Conservation (phyloP, 164 flowering plant species). For the Chimonanthus praecox region DNA sequence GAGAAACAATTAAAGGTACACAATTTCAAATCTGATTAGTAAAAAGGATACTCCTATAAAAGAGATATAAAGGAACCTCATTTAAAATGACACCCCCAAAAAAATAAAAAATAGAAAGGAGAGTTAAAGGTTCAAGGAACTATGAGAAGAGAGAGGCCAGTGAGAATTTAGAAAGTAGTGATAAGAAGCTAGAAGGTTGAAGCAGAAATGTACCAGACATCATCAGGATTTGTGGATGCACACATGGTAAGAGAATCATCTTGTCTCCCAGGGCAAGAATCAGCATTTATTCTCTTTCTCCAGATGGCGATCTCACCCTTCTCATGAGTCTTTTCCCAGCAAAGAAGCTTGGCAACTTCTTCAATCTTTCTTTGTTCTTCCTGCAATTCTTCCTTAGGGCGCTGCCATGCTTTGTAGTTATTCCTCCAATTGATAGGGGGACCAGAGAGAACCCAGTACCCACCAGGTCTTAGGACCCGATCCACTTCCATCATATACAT, state of each 20-base stretch:
- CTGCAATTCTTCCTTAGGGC: constrained; percentile 73
- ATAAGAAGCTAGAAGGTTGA: too few relatives aligned
- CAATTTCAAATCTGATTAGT: too few relatives aligned
- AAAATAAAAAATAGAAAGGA: too few relatives aligned
- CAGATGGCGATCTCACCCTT: constrained; percentile 76
- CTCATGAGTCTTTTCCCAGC: constrained; percentile 78
- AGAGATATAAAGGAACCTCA: too few relatives aligned
- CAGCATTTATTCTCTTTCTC: constrained; percentile 56
- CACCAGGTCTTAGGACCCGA: constrained; percentile 89
- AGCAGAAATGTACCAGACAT: constrained; percentile 52
- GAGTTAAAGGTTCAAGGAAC: too few relatives aligned
- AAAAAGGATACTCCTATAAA: too few relatives aligned
- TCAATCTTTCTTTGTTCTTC: constrained; percentile 77
- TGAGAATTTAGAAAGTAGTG: too few relatives aligned
- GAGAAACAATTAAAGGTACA: too few relatives aligned
- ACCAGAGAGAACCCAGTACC: constrained; percentile 89
- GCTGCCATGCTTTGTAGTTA: constrained; percentile 71
- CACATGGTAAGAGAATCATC: constrained; percentile 46
- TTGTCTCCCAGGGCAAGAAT: constrained; percentile 49
- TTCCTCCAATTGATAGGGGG: constrained; percentile 87
- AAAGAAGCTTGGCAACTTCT: constrained; percentile 63
- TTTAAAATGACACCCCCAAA: too few relatives aligned
- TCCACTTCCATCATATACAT: constrained; percentile 88
- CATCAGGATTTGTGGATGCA: constrained; percentile 44
- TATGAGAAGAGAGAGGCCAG: too few relatives aligned